Percentiles rank a stretch among this genome's conserved stretches.
Evolutionary conservation across 352 stramenopile species (phyloP).

Genomic region (Globisporangium echinulatum): DNA sequence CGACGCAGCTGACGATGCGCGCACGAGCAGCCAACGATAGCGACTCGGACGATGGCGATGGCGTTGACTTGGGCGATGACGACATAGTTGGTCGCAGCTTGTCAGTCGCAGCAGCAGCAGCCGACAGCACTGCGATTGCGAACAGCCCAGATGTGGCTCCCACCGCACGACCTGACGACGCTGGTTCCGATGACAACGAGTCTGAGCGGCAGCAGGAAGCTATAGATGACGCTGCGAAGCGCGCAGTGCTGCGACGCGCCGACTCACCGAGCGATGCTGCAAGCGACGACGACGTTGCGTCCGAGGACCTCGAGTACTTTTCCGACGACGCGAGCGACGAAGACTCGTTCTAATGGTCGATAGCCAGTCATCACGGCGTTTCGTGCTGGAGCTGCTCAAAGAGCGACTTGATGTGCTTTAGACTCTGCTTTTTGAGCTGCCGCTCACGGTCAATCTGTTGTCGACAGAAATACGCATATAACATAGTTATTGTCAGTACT

Average conservation of each 20-base stretch:
- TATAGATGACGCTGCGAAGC: slow-evolving; percentile 30
- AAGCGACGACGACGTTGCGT: slow-evolving; percentile 62
- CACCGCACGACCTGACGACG: too few species aligned
- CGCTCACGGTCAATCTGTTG: slow-evolving; percentile 59
- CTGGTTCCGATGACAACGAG: too few species aligned
- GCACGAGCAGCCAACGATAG: slow-evolving; percentile 3
- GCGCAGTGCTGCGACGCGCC: slow-evolving; percentile 29
- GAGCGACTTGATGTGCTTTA: slow-evolving; percentile 70
- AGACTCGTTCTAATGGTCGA: slow-evolving; percentile 58
- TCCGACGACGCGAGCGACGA: slow-evolving; percentile 76
- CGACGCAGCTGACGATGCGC: background rate
- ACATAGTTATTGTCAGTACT: too few species aligned
- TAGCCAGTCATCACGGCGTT: slow-evolving; percentile 16
- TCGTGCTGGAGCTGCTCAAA: slow-evolving; percentile 71
- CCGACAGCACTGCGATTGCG: background rate
- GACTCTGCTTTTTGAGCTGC: slow-evolving; percentile 57
- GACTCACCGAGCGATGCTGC: slow-evolving; percentile 39
- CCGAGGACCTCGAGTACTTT: slow-evolving; percentile 80
- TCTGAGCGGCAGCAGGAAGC: background rate
- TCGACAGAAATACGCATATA: background rate
- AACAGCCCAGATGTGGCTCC: background rate
- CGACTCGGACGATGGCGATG: slow-evolving; percentile 1
- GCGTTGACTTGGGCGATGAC: background rate
- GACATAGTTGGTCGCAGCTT: background rate
- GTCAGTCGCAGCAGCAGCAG: background rate